Evolutionary conservation across 306 rosid genomes (phyloP).

Genomic region (Lablab purpureus): DNA sequence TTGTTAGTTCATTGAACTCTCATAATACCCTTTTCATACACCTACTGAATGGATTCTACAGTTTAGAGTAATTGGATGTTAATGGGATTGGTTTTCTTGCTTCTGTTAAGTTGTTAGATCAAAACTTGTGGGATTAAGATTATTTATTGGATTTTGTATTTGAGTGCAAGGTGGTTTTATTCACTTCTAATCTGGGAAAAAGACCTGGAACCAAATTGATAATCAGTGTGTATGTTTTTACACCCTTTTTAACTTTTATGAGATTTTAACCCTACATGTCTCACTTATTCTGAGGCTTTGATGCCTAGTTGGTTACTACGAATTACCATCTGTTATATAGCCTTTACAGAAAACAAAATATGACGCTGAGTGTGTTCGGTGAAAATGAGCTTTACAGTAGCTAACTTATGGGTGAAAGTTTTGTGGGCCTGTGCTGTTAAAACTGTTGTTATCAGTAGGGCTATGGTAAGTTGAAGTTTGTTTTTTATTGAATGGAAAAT

Average conservation of each 20-base stretch:
- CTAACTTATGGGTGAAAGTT: conserved; percentile 42
- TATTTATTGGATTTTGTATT: conserved; percentile 8
- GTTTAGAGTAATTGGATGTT: conserved; percentile 43
- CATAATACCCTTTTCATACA: background rate
- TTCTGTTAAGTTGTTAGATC: conserved; percentile 22
- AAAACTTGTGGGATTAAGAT: conserved; percentile 10
- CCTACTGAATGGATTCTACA: conserved; percentile 27
- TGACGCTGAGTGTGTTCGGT: conserved; percentile 34
- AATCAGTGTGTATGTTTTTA: conserved; percentile 7
- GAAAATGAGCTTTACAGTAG: conserved; percentile 41
- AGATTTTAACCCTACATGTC: conserved; percentile 19
- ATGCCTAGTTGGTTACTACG: conserved; percentile 22
- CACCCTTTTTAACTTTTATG: conserved; percentile 4
- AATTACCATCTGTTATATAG: conserved; percentile 40
- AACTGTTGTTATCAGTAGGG: conserved; percentile 57
- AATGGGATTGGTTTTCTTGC: conserved; percentile 39
- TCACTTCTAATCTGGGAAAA: conserved; percentile 3
- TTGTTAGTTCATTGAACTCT: conserved; percentile 31
- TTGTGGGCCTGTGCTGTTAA: conserved; percentile 67
- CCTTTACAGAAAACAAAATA: conserved; percentile 14
- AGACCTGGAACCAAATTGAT: conserved; percentile 7
- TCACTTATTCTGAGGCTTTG: conserved; percentile 28
- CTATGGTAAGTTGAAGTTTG: conserved; percentile 55
- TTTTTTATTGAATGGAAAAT: conserved; percentile 48
- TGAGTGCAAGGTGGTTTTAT: conserved; percentile 19